These are phyloP conservation scores for Cytospora paraplurivora DNA, from an alignment of 2,329 filamentous ascomycete species.

Conservation along the genomic window DNA sequence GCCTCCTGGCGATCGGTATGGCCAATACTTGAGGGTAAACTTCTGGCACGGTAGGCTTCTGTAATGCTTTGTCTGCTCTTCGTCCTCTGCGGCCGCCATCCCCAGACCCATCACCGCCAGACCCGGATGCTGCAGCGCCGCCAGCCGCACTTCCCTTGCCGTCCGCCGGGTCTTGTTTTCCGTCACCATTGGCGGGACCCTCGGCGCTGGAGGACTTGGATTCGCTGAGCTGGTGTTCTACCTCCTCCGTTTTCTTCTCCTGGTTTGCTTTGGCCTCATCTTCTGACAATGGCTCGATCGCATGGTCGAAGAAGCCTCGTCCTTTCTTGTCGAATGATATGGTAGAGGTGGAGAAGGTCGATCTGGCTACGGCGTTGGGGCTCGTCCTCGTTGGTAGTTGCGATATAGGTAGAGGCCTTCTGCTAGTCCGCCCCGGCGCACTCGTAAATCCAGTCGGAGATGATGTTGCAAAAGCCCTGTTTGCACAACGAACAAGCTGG, in stretches of 20 bases:
- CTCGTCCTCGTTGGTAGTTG: slow-evolving; percentile 14
- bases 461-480: slow-evolving; percentile 20
- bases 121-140: slow-evolving; percentile 44
- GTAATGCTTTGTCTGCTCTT: slow-evolving; percentile 75
- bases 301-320: slow-evolving; percentile 53
- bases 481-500: slow-evolving; percentile 18
- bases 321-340: slow-evolving; percentile 45
- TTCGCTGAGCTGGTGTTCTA: slow-evolving; percentile 51
- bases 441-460: slow-evolving; percentile 17
- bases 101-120: slow-evolving; percentile 58
- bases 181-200: slow-evolving; percentile 43
- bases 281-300: slow-evolving; percentile 53
- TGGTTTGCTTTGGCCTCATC: slow-evolving; percentile 56
- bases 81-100: slow-evolving; percentile 72
- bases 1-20: slow-evolving; percentile 90
- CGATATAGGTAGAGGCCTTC: slow-evolving; percentile 3
- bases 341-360: slow-evolving; percentile 43
- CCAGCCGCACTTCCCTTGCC: slow-evolving; percentile 61
- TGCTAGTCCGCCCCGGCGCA: slow-evolving; percentile 18
- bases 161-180: slow-evolving; percentile 48
- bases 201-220: slow-evolving; percentile 47
- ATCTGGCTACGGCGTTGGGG: slow-evolving; percentile 25
- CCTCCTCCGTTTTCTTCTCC: slow-evolving; percentile 49
- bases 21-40: slow-evolving; percentile 97
- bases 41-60: slow-evolving; percentile 89